Conservation (phyloP, 768 basidiomycete genomes). For the Leccinum olivaceopallidum region DNA sequence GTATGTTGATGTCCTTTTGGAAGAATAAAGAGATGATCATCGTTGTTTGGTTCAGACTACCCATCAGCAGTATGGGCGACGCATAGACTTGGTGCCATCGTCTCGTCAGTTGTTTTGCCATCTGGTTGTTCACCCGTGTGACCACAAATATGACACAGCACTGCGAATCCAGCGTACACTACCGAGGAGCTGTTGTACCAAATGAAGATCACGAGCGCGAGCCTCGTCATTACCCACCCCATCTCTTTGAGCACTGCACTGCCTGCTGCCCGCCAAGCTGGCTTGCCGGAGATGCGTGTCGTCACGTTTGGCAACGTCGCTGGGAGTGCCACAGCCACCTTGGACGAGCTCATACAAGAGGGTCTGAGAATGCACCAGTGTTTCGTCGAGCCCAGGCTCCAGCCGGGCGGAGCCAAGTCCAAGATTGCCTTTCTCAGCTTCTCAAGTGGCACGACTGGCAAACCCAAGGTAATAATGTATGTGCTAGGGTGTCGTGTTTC, state of each 20-base stretch:
- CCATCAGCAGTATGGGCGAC: slow-evolving; percentile 56
- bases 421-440: slow-evolving; percentile 69
- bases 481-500: not conserved
- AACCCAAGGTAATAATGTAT: slow-evolving; percentile 27
- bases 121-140: not conserved
- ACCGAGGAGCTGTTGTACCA: slow-evolving; percentile 36
- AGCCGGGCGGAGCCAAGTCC: slow-evolving; percentile 57
- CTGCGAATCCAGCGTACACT: slow-evolving; percentile 39
- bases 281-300: slow-evolving; percentile 32
- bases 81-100: slow-evolving; percentile 55
- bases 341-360: slow-evolving; percentile 53
- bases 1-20: slow-evolving; percentile 34
- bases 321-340: slow-evolving; percentile 20
- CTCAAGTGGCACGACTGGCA: slow-evolving; percentile 76
- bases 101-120: slow-evolving; percentile 45
- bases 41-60: slow-evolving; percentile 44
- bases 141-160: slow-evolving; percentile 11
- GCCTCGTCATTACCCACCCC: slow-evolving; percentile 34
- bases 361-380: slow-evolving; percentile 34
- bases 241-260: slow-evolving; percentile 28
- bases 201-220: slow-evolving; percentile 25
- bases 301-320: slow-evolving; percentile 27
- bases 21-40: no score
- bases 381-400: slow-evolving; percentile 49
- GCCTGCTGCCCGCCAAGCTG: slow-evolving; percentile 30